Base-by-base conservation (phyloP, 345 rosid species). In the Hibiscus tridactylites region DNA sequence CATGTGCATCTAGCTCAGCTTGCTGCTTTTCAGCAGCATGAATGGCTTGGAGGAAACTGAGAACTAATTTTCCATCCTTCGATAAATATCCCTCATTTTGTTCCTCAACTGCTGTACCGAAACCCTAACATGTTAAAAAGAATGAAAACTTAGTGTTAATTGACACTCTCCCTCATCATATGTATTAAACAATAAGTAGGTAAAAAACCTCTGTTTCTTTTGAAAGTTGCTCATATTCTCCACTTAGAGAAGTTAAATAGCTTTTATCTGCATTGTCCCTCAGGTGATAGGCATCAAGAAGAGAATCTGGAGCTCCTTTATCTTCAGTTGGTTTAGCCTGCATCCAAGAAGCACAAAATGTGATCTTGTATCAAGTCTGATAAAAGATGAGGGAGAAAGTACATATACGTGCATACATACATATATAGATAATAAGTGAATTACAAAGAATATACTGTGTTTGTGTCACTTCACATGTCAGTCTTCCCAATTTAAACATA, bases 11-110 rank as follows among this genome's bases (percentile, higher is more conserved):
- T 68, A 89, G 63, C 73, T 91, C 93, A 61, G 97, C 92, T 82
- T 92, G 99, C 81, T 91, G 82, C 65, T 87, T 81, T 83, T 92
- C 97, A 71, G 99, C 98, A 61, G 82, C 85, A 76, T 92, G 98
- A 73, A 96, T 91, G 65, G 98, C 97, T 85, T 86, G 79, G 35
- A 96, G 83, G 85, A 96, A 92, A 75, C 85, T 87, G 66, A 96
- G 71, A 74, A 96, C 81, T 83, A 92, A 64, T 74, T 84, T 91
- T 65, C 97, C 97, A 80, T 89, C 95, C 71, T 84, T 80, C 17
- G 84, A 84, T 70, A 80, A 74, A 75, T 81, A 76, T 79, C 73
- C 81, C 72, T 83, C 89, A 81, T 78, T 81, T 77, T 79, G 54
- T 73, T 88, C 95, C 71, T 84, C 92, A 19, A 77, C 52, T 29